Base-by-base conservation (phyloP, 495 filamentous ascomycete genomes). In the Lasiosphaeria miniovina region DNA sequence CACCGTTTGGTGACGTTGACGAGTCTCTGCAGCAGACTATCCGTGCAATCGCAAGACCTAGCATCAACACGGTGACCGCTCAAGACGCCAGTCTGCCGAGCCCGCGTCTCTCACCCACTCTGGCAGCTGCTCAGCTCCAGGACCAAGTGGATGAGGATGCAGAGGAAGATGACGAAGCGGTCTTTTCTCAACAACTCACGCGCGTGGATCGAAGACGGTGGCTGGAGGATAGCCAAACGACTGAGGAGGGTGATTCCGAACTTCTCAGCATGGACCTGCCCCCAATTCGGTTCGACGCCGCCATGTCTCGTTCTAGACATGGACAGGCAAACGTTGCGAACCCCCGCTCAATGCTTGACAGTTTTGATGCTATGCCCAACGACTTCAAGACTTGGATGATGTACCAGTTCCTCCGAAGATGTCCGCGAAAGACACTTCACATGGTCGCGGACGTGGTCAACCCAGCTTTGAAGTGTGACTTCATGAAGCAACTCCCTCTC, bases 401-500 rank as follows among this genome's bases (percentile, higher is more conserved):
- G 89, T 97, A 93, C 68, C 92, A 98, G 65, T 84, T 99, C 40
- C 80, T 99, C 32, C 86, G 88, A 36, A 84, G 95, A 45, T 96
- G 94, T 71, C 83, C 90, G 6, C 89, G 96, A 62, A 90, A 90
- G 24, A 96, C 93, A 0, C 80, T 99, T 2, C 91, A 92, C 71
- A 87, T 96, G 52, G 89, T 99, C 63, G 91, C 95, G 31, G 87
- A 91, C 62, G 86, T 91, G 38, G 93, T 99, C 58, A 96, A 96
- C 70, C 95, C 95, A 6, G 92, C 93, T n/a, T 74, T 99, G 60
- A 96, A 96, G 73, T 95, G 90, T 68, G 93, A 99, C 69, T 96
- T 96, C 66, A 69, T 99, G 59, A 80, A 82, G 43, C 80, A 90
- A 59, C 83, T 99, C 15, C 94, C 94, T 17, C 72, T 87, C 4